Evolutionary conservation across 148 eudicot species (phyloP), one percentile per base, ranked within the genome.

Genomic region (Vaccinium corymbosum): DNA sequence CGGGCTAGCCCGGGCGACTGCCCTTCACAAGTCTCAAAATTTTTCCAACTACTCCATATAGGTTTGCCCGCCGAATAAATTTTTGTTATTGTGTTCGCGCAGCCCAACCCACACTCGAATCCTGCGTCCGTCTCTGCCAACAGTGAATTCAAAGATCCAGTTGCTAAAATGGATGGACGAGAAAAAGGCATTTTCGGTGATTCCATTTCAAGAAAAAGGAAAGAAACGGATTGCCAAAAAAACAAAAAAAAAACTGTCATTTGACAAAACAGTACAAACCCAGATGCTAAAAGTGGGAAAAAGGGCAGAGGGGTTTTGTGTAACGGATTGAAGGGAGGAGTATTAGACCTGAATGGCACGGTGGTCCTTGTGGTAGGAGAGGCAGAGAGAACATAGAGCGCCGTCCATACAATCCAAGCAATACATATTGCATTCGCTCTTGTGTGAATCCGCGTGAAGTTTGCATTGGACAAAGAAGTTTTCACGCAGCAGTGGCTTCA

Each of bases 391-490:
- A 74, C 98, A 95, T 9, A 93, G 90, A 64, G 98, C 79, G 1
- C 93, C 95, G 76, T 91, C 80, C 87, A 94, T 89, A 86, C 98
- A 95, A 82, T 94, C 96, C 88, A 95, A 86, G 49, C 98, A 95
- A 83, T 87, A 95, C 98, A 95, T 93, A 86, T 95, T 95, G 76
- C 98, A 95, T 86, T 95, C 98, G 68, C 95, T 93, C 83, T 94
- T 95, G 85, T 94, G 96, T 7, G 95, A 92, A 86, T 92, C 94
- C 1, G 96, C 92, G 22, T 95, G 98, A 12, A 85, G 80, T 72
- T 90, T 87, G 83, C 98, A 95, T 75, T 91, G 96, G 80, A 86
- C 93, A 66, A 95, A 95, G 90, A 94, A 95, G 25, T 81, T 89
- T 64, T 92, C 93, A 1, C 86, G 83, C 35, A 95, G 50, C 62